Evolutionary conservation across 2,329 filamentous ascomycete species (phyloP), one percentile per base, ranked within the genome.

Genomic region (Coniochaeta sp.): DNA sequence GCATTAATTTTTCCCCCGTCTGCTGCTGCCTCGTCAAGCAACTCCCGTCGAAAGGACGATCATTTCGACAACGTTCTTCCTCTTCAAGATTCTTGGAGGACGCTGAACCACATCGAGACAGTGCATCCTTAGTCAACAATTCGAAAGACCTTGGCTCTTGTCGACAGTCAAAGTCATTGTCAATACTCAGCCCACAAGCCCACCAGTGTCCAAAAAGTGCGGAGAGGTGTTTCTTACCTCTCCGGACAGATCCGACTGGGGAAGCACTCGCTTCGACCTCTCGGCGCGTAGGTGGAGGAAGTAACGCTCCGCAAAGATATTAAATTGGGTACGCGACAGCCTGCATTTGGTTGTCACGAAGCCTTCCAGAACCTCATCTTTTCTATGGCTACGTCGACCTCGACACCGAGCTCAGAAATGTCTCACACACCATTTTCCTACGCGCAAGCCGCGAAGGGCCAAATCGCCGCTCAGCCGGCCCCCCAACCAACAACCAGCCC

Each of bases 381-480:
- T 58, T 40, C 34, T 19, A 43, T 57, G 61, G 57, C 44, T 31
- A 61, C 28, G 8, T 55, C 34, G 34, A 59, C 22, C n/a, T 38
- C 58, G 52, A 56, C 57, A 52, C n/a, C 55, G 36, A 44, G 16
- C 28, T 55, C 28, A 54, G 68, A 67, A 57, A 85, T 85, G 83
- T 81, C 82, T 65, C 73, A 74, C 64, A 80, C 85, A 63, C 80
- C 85, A 36, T 96, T 97, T 73, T 97, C 93, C 62, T 98, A 98
- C 76, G 93, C 93, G 69, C 92, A 96, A 82, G 93, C 93, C 71
- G 93, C 93, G 62, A 95, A 95, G 75, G 91, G 93, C 70, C 84
- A 89, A 68, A 71, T 80, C 59, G 70, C 77, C 60, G 69, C 76
- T 60, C 70, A 77, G 58, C 72, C 78, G 58, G 74, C 77, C 65